phyloP scores from a whole-genome alignment of 352 stramenopile genomes.

The Globisporangium radiosum region DNA sequence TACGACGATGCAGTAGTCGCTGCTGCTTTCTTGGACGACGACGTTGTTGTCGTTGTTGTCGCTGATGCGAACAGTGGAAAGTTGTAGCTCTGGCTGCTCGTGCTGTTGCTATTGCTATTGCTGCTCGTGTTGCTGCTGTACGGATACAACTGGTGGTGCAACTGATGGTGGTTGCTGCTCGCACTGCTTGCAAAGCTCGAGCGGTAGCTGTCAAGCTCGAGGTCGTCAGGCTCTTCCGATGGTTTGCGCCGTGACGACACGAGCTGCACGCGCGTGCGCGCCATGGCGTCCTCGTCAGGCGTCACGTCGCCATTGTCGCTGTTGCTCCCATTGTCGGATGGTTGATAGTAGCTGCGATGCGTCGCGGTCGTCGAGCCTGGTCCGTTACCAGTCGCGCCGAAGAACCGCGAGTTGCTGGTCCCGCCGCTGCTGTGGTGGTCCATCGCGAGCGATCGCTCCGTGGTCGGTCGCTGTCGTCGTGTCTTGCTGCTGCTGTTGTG shows the following conservation, averaged over 20 bases:
- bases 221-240: slow-evolving; percentile 24
- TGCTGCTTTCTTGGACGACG: slow-evolving; percentile 8
- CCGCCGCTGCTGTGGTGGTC: slow-evolving; percentile 18
- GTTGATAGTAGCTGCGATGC: neutral
- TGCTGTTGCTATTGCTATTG: neutral
- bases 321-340: neutral
- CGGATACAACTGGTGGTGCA: slow-evolving; percentile 6
- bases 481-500: too few relatives aligned
- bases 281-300: slow-evolving; percentile 17
- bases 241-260: slow-evolving; percentile 35
- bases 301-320: slow-evolving; percentile 6
- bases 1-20: slow-evolving; percentile 7
- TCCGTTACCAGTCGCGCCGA: neutral
- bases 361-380: neutral
- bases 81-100: neutral
- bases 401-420: slow-evolving; percentile 1
- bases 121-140: slow-evolving; percentile 4
- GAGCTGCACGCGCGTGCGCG: slow-evolving; percentile 40
- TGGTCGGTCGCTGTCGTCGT: too few relatives aligned
- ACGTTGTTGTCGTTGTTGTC: neutral
- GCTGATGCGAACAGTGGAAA: slow-evolving; percentile 3
- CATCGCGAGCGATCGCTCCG: slow-evolving; percentile 5
- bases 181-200: slow-evolving; percentile 38
- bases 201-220: slow-evolving; percentile 22
- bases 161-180: slow-evolving; percentile 16